These are phyloP conservation scores for Yarrowia sp. DNA, from an alignment of 805 yeast species.

Conservation along the genomic window DNA sequence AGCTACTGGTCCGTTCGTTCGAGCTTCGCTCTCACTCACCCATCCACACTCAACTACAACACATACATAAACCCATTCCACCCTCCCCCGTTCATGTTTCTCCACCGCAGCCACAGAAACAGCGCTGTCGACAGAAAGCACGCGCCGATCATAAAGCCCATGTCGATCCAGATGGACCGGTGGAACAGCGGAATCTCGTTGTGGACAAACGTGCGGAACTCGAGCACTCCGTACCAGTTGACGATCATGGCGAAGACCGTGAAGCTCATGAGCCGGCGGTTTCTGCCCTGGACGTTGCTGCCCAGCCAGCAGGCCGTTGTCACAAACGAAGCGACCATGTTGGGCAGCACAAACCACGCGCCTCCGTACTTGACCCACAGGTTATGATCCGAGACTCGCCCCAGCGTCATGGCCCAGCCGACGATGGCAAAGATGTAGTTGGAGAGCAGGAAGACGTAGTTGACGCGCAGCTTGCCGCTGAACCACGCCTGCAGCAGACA, in stretches of 20 bases:
- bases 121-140: background rate
- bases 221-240: background rate
- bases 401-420: background rate
- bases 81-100: background rate
- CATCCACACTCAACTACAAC: no score
- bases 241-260: slow-evolving; percentile 1
- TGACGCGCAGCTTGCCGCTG: background rate
- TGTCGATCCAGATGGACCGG: background rate
- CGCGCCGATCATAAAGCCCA: slow-evolving; percentile 1
- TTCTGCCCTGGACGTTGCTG: background rate
- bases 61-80: background rate
- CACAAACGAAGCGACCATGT: background rate
- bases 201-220: background rate
- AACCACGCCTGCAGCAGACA: slow-evolving; percentile 1
- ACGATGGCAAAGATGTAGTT: background rate
- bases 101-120: background rate
- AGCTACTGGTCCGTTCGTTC: no score
- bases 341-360: background rate
- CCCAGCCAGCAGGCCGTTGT: background rate
- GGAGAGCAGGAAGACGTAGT: background rate
- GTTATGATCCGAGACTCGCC: background rate
- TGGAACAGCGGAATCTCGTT: background rate
- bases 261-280: background rate
- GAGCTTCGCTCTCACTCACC: no score
- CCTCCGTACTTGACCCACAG: slow-evolving; percentile 4